Percentiles rank a stretch among this genome's conserved stretches.
These are phyloP conservation scores for Tetrastigma voinierianum DNA, from an alignment of 164 flowering plant genomes.

Conservation along the genomic window DNA sequence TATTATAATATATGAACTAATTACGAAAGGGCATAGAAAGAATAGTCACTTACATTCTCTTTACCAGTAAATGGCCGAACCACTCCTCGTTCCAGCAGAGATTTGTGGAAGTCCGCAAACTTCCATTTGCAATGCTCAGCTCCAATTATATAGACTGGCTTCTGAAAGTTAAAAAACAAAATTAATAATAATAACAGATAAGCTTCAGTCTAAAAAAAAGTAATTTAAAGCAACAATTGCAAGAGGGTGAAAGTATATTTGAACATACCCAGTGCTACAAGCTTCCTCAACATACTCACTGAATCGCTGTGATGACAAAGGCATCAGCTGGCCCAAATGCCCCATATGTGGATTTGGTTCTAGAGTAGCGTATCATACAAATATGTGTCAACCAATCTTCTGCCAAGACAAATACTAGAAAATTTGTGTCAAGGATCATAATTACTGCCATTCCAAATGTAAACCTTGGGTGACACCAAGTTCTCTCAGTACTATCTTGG, in stretches of 20 bases:
- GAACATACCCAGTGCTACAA: conserved; percentile 84
- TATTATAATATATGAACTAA: no score
- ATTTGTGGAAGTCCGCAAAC: conserved; percentile 69
- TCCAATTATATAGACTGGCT: conserved; percentile 88
- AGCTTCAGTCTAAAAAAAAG: not conserved
- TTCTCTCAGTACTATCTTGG: conserved; percentile 44
- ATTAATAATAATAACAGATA: not conserved
- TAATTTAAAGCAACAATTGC: not conserved
- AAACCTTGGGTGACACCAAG: conserved; percentile 61
- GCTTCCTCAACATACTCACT: conserved; percentile 94
- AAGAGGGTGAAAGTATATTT: not conserved
- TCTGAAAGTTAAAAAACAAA: conserved; percentile 39
- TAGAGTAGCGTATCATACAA: conserved; percentile 19
- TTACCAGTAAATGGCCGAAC: conserved; percentile 76
- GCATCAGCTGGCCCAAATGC: conserved; percentile 89
- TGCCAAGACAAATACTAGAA: not conserved
- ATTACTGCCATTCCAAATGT: conserved; percentile 79
- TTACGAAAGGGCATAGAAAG: not conserved
- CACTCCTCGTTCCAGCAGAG: conserved; percentile 58
- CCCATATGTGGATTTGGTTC: conserved; percentile 89
- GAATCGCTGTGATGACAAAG: conserved; percentile 90
- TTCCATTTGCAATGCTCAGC: conserved; percentile 83
- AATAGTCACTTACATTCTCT: conserved; percentile 69
- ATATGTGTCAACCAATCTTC: no score
- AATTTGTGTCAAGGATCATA: not conserved